Base-by-base conservation (phyloP, 164 flowering plant genomes). In the Sextonia rubra region DNA sequence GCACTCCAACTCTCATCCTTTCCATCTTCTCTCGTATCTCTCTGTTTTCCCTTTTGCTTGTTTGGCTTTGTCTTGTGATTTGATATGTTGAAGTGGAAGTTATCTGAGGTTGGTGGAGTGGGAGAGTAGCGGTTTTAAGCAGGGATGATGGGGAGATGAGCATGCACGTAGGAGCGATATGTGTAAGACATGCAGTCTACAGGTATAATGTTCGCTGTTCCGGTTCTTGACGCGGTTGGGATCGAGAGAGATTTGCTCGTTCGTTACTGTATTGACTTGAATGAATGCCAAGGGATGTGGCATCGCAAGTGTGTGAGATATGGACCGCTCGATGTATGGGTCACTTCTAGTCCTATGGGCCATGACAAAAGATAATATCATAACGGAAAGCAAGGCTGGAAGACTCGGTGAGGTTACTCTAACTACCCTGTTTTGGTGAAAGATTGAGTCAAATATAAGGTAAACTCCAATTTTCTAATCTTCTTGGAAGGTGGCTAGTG, bases 191-290 rank as follows among this genome's bases (percentile, higher is more conserved):
- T 37, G 44, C 44, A 37, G 44, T 8, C 11, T 37, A 37, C 66
- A 26, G 60, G 29, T 62, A 30, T 62, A 5, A 22, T 62, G 66
- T 26, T 62, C 2, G 66, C 66, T 14, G 66, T 9, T n/a, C 12
- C 4, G 25, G 30, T 15, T 23, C 26, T 62, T 4, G 66, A 22
- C 66, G 24, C 66, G 17, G 66, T 62, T 62, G 66, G 66, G 66
- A 62, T 62, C 12, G 14, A 62, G 66, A 62, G 66, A 62, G 66
- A 62, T 26, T n/a, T 81, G 17, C 76, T 68, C 12, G 88, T 58
- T 22, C 44, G 44, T 37, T 37, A 37, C 0, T 37, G 44, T 5
- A 37, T 37, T 37, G 44, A 37, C 44, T 37, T 37, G 44, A 8
- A 37, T 37, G 8, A 37, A 37, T 37, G 44, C 11, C 44, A 37